Percentiles rank a stretch among this genome's conserved stretches.
Conservation (phyloP, 2,329 filamentous ascomycete genomes). For the Aspergillus hortae region DNA sequence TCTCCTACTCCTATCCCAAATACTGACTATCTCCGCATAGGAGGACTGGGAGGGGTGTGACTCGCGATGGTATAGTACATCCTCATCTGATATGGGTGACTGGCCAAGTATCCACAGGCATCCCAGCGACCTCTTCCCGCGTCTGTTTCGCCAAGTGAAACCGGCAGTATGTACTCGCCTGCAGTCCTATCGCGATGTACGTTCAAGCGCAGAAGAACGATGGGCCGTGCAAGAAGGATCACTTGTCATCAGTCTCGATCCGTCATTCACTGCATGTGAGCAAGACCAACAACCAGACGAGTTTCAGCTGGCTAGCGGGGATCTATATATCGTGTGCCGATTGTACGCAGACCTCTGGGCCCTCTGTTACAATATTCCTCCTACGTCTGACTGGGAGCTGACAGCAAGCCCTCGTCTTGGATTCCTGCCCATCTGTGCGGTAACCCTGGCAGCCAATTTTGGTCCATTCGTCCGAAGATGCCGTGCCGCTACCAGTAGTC, state of each 20-base stretch:
- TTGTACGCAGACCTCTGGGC: constrained; percentile 35
- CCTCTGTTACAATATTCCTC: constrained; percentile 26
- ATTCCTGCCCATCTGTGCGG: constrained; percentile 31
- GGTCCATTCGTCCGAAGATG: constrained; percentile 22
- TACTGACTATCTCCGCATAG: background rate
- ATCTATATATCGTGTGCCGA: constrained; percentile 28
- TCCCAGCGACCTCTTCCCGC: background rate
- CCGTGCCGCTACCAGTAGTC: constrained; percentile 1
- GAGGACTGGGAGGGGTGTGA: background rate
- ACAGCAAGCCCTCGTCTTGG: constrained; percentile 14
- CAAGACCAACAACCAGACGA: constrained; percentile 20
- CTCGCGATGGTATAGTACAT: background rate
- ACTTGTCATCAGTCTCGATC: constrained; percentile 25
- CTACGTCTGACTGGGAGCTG: constrained; percentile 5
- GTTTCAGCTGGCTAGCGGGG: constrained; percentile 25
- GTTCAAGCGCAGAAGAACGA: constrained; percentile 17
- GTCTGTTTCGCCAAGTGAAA: constrained; percentile 16
- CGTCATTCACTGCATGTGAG: constrained; percentile 18
- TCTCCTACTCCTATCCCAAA: background rate
- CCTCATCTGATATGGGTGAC: background rate
- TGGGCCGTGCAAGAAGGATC: constrained; percentile 30
- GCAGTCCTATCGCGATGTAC: constrained; percentile 24
- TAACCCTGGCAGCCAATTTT: constrained; percentile 31
- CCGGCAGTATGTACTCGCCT: constrained; percentile 18
- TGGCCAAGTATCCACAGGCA: background rate